A percentile compares a stretch with the other conserved stretches of the same genome.
phyloP scores from a whole-genome alignment of 164 flowering plant species.

The Sextonia rubra region DNA sequence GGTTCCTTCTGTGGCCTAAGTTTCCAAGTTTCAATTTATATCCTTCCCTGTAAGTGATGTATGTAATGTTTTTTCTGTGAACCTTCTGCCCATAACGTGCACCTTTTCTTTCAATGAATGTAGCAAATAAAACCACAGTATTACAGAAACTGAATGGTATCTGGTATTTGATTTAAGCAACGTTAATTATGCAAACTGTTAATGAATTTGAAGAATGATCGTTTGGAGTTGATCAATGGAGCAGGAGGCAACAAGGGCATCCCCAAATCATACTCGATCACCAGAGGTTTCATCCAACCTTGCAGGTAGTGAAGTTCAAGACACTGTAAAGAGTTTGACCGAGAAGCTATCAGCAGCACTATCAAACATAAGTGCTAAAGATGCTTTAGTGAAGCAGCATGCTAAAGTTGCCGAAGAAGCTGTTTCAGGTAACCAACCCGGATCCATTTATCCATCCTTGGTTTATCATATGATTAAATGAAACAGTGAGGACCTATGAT shows the following conservation, averaged over 20 bases:
- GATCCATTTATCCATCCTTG: background rate
- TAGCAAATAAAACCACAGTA: background rate
- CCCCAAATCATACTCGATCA: slow-evolving; percentile 56
- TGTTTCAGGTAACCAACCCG: slow-evolving; percentile 37
- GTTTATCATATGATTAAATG: background rate
- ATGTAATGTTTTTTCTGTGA: too few species aligned
- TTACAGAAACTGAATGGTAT: background rate
- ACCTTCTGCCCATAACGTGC: background rate
- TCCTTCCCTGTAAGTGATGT: background rate
- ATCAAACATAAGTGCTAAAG: slow-evolving; percentile 61
- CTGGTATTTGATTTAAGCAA: background rate
- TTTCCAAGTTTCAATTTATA: background rate
- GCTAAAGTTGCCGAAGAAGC: slow-evolving; percentile 77
- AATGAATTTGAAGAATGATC: background rate
- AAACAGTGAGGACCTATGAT: too few species aligned
- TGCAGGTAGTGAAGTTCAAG: slow-evolving; percentile 37
- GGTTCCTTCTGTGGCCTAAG: too few species aligned
- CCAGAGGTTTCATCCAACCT: slow-evolving; percentile 70
- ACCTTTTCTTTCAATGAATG: background rate
- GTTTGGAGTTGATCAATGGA: background rate
- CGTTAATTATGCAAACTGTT: background rate
- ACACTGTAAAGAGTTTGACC: slow-evolving; percentile 40
- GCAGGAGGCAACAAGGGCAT: slow-evolving; percentile 36
- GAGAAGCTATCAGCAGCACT: slow-evolving; percentile 82
- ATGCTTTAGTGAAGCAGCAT: slow-evolving; percentile 62